Base-by-base conservation (phyloP, 306 rosid genomes). In the Inga oerstediana region DNA sequence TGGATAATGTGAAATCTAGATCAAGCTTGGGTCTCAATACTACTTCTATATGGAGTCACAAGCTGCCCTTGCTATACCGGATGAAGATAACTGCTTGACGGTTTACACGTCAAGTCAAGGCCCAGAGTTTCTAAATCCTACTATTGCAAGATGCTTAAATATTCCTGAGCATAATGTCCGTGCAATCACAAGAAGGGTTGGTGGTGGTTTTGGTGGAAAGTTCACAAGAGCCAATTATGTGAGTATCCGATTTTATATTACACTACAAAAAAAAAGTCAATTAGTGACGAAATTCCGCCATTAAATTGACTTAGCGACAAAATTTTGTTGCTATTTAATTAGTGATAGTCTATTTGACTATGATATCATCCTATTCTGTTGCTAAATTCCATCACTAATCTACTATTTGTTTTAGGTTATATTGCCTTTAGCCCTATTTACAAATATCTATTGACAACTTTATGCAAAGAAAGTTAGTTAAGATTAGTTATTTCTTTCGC, bases 191-290 rank as follows among this genome's bases (percentile, higher is more conserved):
- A 91, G 98, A 87, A 88, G 98, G 86, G 94, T 91, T 69, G 99
- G 99, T 24, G 99, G 99, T 52, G 99, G 97, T 62, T 96, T 93
- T 85, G 99, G 99, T 56, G 99, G 99, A 81, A 96, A 96, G 87
- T 83, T 83, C 74, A 4, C 79, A 34, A 90, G 79, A 83, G 68
- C 93, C 72, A 64, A 85, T 37, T 4, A 89, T 80, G 98, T 96
- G 87, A 91, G 99, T 93, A 88, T 87, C 71, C 32, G 27, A 9
- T 51, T 81, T 56, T 56, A 5, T 37, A 5, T 37, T 0, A 37
- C 6, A 37, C 6, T 37, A 37, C 39, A 3, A 37, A 4, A 37
- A 4, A 35, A 4, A 37, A 37, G 39, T 37, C 39, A 37, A 37
- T 37, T 37, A 37, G 39, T 37, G 39, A 37, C 1, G 6, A 37